Evolutionary conservation across 2,329 filamentous ascomycete species (phyloP).

Genomic region (Ophiostoma triangulosporum): DNA sequence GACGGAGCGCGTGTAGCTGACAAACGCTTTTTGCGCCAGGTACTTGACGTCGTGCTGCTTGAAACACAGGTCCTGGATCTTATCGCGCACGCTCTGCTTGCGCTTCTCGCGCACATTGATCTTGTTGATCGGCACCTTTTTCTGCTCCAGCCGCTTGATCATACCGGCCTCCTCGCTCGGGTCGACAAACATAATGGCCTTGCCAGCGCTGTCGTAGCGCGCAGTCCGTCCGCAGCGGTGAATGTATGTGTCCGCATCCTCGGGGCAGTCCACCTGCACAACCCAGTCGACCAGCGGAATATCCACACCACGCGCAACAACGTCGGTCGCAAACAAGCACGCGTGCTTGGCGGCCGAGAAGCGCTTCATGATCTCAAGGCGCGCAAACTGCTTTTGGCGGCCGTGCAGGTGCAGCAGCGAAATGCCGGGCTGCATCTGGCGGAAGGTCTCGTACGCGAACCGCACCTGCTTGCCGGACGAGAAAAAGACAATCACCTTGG

Average conservation of each 20-base stretch:
- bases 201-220: slow-evolving; percentile 77
- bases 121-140: slow-evolving; percentile 76
- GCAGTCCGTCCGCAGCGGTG: slow-evolving; percentile 90
- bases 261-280: slow-evolving; percentile 93
- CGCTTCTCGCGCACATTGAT: slow-evolving; percentile 85
- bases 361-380: slow-evolving; percentile 73
- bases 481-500: slow-evolving; percentile 89
- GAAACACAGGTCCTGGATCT: slow-evolving; percentile 91
- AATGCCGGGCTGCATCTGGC: slow-evolving; percentile 87
- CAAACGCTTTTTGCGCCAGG: slow-evolving; percentile 88
- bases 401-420: slow-evolving; percentile 86
- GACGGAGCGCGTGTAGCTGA: slow-evolving; percentile 75
- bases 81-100: slow-evolving; percentile 69
- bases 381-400: slow-evolving; percentile 79
- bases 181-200: slow-evolving; percentile 81
- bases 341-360: slow-evolving; percentile 72
- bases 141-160: slow-evolving; percentile 68
- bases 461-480: slow-evolving; percentile 94
- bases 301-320: slow-evolving; percentile 85
- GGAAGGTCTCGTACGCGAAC: slow-evolving; percentile 87
- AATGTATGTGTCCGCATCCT: slow-evolving; percentile 95
- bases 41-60: slow-evolving; percentile 91
- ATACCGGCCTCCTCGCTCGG: slow-evolving; percentile 90
- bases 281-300: slow-evolving; percentile 98
- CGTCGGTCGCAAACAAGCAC: slow-evolving; percentile 89